Evolutionary conservation across 1,139 yeast species (phyloP).

Genomic region (Lodderomyces theae): DNA sequence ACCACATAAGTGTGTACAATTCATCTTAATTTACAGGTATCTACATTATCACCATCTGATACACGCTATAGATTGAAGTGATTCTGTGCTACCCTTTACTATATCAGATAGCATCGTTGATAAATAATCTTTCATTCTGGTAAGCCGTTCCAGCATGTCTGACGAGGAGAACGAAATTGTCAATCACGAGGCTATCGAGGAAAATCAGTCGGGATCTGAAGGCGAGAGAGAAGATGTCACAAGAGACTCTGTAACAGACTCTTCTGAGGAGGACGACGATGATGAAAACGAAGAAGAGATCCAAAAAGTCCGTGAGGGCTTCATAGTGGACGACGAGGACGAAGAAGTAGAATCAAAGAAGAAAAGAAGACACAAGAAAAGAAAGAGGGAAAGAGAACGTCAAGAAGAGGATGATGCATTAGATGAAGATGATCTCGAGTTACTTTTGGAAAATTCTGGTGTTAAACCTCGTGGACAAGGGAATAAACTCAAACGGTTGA

Average conservation of each 20-base stretch:
- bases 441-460: constrained; percentile 88
- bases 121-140: too few relatives aligned
- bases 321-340: constrained; percentile 89
- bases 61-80: too few relatives aligned
- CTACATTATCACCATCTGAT: too few relatives aligned
- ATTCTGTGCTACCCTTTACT: too few relatives aligned
- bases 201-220: constrained; percentile 25
- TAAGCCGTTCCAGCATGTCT: too few relatives aligned
- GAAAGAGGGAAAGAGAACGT: constrained; percentile 41
- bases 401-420: constrained; percentile 58
- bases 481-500: constrained; percentile 72
- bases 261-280: constrained; percentile 73
- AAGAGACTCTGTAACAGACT: constrained; percentile 38
- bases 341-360: constrained; percentile 47
- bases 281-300: constrained; percentile 78
- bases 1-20: too few relatives aligned
- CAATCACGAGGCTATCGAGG: constrained; percentile 27
- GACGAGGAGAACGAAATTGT: constrained; percentile 34
- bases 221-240: constrained; percentile 37
- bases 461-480: constrained; percentile 39
- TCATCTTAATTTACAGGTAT: neutral
- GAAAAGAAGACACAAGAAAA: constrained; percentile 28
- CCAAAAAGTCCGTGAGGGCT: constrained; percentile 79
- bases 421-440: constrained; percentile 93
- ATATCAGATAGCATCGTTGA: too few relatives aligned